phyloP scores from a whole-genome alignment of 2,329 filamentous ascomycete species.

The Aureobasidium leucospermi region DNA sequence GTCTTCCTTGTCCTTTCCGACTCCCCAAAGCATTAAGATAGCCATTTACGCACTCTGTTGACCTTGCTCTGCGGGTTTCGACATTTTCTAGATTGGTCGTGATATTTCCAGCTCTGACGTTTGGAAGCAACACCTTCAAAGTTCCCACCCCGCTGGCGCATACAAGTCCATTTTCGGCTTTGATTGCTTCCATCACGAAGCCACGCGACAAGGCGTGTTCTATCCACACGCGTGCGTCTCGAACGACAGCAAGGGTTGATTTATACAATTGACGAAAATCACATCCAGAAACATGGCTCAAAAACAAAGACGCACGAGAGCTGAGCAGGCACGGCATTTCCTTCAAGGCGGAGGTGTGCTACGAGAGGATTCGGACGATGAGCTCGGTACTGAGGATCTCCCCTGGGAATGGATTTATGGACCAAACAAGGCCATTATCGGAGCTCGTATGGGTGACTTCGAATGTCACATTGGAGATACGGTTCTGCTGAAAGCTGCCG shows the following conservation, averaged over 20 bases:
- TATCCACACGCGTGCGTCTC: not conserved
- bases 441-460: constrained; percentile 75
- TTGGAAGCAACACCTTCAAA: not conserved
- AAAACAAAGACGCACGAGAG: constrained; percentile 31
- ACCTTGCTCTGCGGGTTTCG: not conserved
- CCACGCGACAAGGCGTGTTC: constrained; percentile 3
- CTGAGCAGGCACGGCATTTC: constrained; percentile 41
- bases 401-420: constrained; percentile 55
- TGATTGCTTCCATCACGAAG: constrained; percentile 8
- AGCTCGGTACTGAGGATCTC: constrained; percentile 52
- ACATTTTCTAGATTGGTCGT: not conserved
- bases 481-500: constrained; percentile 81
- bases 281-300: constrained; percentile 3
- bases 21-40: too few relatives aligned
- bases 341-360: constrained; percentile 55
- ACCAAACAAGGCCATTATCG: constrained; percentile 51
- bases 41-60: not conserved
- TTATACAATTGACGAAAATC: not conserved
- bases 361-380: constrained; percentile 81
- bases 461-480: constrained; percentile 74
- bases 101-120: constrained; percentile 1
- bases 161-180: not conserved
- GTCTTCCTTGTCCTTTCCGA: not conserved
- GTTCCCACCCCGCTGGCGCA: not conserved
- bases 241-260: not conserved